Evolutionary conservation across 371 early-diverging fungal genomes (phyloP).

Genomic region (Dichotomocladium elegans): DNA sequence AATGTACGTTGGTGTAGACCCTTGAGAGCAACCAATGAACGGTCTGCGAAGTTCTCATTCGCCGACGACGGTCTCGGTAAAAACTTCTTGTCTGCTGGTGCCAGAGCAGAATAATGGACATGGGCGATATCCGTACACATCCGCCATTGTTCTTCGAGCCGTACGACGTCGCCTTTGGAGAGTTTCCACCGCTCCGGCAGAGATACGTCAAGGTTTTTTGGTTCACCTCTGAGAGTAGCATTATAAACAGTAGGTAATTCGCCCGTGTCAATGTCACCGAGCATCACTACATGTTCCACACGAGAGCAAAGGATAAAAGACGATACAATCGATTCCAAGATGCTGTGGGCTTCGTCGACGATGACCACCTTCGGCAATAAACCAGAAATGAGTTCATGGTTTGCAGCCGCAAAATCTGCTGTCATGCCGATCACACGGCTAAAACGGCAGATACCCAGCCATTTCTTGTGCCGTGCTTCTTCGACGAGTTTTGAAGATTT

Average conservation of each 20-base stretch:
- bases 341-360: constrained; percentile 33
- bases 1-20: constrained; percentile 24
- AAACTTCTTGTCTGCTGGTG: neutral
- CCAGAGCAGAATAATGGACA: constrained; percentile 4
- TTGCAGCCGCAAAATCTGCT: constrained; percentile 31
- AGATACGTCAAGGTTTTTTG: constrained; percentile 20
- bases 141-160: constrained; percentile 40
- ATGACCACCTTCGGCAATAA: constrained; percentile 33
- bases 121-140: constrained; percentile 24
- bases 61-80: constrained; percentile 16
- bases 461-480: constrained; percentile 17
- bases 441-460: constrained; percentile 22
- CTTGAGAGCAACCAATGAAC: neutral
- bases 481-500: constrained; percentile 15
- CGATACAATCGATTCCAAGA: constrained; percentile 21
- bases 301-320: constrained; percentile 17
- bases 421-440: constrained; percentile 39
- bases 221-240: constrained; percentile 7
- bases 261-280: constrained; percentile 14
- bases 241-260: constrained; percentile 9
- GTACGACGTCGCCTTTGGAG: constrained; percentile 17
- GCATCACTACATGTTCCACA: constrained; percentile 34
- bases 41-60: constrained; percentile 5
- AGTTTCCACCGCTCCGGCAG: constrained; percentile 37
- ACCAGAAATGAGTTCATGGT: constrained; percentile 19